phyloP scores from a whole-genome alignment of 1,139 yeast species.

The Yamadazyma triangularis region DNA sequence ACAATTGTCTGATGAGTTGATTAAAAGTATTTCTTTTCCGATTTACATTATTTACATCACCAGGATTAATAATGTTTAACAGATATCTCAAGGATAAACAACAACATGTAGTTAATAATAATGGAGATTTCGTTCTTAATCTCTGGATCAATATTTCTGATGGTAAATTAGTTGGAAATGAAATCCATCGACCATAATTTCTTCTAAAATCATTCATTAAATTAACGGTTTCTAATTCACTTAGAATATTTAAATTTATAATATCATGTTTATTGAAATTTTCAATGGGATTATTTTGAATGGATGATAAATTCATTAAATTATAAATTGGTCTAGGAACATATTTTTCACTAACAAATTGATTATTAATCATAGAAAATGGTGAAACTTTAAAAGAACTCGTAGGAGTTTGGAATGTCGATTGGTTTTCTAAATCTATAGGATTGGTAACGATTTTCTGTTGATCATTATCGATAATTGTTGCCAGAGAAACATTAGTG shows the following conservation, averaged over 20 bases:
- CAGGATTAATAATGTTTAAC: constrained; percentile 21
- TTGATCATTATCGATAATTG: not conserved
- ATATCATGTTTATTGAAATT: constrained; percentile 1
- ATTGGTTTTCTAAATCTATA: constrained; percentile 14
- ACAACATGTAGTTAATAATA: constrained; percentile 64
- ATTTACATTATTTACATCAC: constrained; percentile 17
- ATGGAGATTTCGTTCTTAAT: constrained; percentile 51
- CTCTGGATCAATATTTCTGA: constrained; percentile 49
- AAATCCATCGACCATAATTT: constrained; percentile 75
- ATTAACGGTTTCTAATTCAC: constrained; percentile 44
- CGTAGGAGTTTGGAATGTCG: constrained; percentile 37
- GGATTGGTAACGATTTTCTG: constrained; percentile 12
- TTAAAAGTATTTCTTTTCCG: constrained; percentile 19
- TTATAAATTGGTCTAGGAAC: constrained; percentile 44
- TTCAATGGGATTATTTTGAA: constrained; percentile 2
- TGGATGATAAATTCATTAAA: constrained; percentile 25
- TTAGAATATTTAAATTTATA: constrained; percentile 46
- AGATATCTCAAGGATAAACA: constrained; percentile 53
- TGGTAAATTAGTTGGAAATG: constrained; percentile 55
- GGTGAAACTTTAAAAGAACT: constrained; percentile 46
- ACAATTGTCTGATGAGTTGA: constrained; percentile 24
- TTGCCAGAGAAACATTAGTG: not conserved
- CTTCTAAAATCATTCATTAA: constrained; percentile 57
- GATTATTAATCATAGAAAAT: constrained; percentile 39
- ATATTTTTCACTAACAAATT: constrained; percentile 19